These are phyloP conservation scores for Cyberlindnera nakhonratchasimensis DNA, from an alignment of 805 yeast species.

Conservation along the genomic window DNA sequence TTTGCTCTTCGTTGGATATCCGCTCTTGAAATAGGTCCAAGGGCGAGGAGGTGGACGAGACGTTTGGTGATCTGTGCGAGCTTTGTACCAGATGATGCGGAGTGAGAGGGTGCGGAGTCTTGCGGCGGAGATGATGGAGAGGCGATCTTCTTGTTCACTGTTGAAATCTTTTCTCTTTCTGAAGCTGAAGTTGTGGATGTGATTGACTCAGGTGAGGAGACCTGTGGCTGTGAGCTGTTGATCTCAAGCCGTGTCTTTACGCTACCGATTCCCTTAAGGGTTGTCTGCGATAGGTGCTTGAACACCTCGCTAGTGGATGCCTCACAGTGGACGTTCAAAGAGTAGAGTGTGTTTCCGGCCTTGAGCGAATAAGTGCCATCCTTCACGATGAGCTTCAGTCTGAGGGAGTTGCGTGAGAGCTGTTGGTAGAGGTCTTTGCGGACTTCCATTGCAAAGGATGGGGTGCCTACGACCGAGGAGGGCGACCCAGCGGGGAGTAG, in stretches of 20 bases:
- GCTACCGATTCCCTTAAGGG: slow-evolving; percentile 23
- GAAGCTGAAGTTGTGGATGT: background rate
- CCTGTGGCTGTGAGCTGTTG: slow-evolving; percentile 11
- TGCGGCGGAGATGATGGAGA: background rate
- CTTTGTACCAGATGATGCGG: slow-evolving; percentile 20
- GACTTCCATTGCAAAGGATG: slow-evolving; percentile 15
- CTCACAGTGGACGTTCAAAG: slow-evolving; percentile 6
- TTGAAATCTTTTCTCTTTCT: background rate
- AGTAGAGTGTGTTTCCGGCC: slow-evolving; percentile 7
- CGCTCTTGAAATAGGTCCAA: slow-evolving; percentile 42
- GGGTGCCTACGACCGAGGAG: background rate
- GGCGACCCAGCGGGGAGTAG: slow-evolving; percentile 8
- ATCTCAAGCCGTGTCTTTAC: slow-evolving; percentile 13
- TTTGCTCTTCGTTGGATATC: slow-evolving; percentile 32
- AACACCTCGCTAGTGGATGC: slow-evolving; percentile 20
- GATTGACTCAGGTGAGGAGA: slow-evolving; percentile 7
- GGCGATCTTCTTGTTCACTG: background rate
- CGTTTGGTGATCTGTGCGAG: slow-evolving; percentile 29
- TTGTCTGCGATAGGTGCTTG: slow-evolving; percentile 22
- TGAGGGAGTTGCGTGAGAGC: slow-evolving; percentile 14
- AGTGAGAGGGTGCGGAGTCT: background rate
- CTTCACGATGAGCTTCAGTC: slow-evolving; percentile 22
- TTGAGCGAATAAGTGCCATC: slow-evolving; percentile 21
- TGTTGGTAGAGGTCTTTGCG: slow-evolving; percentile 8
- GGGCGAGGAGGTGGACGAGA: slow-evolving; percentile 43